Conservation (phyloP, 495 filamentous ascomycete genomes). For the Oidiodendron maius region DNA sequence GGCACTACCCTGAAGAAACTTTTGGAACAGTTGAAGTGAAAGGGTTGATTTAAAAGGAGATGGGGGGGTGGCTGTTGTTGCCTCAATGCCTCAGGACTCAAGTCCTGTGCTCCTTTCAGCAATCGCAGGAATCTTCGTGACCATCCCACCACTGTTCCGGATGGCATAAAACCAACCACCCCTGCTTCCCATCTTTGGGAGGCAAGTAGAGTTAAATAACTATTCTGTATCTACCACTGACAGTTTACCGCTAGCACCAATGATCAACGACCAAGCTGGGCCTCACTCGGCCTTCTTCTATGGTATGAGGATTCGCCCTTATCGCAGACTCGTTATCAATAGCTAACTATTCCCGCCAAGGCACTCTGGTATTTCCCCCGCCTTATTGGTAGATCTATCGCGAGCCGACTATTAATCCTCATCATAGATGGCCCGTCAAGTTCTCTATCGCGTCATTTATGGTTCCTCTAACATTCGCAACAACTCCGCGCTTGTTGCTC, state of each 20-base stretch:
- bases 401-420: constrained; percentile 30
- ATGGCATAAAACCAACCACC: not conserved
- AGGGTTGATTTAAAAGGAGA: too few species aligned
- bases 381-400: not conserved
- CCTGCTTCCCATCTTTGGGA: constrained; percentile 7
- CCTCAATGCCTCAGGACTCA: too few species aligned
- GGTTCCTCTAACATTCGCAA: constrained; percentile 26
- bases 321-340: not conserved
- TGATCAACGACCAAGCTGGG: constrained; percentile 13
- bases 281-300: constrained; percentile 52
- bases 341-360: constrained; percentile 9
- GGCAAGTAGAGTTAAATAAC: too few species aligned
- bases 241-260: too few species aligned
- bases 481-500: constrained; percentile 34
- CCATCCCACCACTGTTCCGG: too few species aligned
- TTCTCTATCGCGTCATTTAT: constrained; percentile 63
- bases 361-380: constrained; percentile 24
- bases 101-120: too few species aligned
- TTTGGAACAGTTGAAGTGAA: too few species aligned
- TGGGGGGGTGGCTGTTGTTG: too few species aligned
- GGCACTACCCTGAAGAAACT: too few species aligned
- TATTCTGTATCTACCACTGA: too few species aligned
- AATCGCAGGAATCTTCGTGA: too few species aligned
- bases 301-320: constrained; percentile 28
- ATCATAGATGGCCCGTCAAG: constrained; percentile 54